Evolutionary conservation across 176 grass and related monocot species (phyloP).

Genomic region (Metroxylon sagu): DNA sequence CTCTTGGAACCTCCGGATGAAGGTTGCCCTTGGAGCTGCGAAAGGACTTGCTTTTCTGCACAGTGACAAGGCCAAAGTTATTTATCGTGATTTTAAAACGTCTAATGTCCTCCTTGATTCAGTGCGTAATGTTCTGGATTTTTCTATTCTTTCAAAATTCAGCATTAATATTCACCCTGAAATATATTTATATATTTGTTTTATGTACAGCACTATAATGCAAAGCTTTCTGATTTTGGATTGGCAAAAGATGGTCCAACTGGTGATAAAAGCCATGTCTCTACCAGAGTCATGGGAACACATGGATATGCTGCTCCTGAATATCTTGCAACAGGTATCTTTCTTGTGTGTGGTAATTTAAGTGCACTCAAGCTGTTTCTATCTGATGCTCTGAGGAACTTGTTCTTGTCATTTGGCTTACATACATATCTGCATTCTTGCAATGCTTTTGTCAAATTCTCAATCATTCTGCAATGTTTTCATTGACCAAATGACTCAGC

Average conservation of each 20-base stretch:
- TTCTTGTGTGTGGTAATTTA: too few species aligned
- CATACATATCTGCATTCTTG: too few species aligned
- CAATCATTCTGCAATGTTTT: too few species aligned
- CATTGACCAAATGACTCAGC: too few species aligned
- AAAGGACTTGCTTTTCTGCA: conserved; percentile 89
- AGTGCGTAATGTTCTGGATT: conserved; percentile 15
- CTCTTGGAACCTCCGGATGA: conserved; percentile 81
- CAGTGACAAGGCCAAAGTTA: conserved; percentile 73
- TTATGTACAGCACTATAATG: conserved; percentile 48
- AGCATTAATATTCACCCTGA: not conserved
- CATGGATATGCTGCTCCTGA: conserved; percentile 79
- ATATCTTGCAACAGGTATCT: conserved; percentile 68
- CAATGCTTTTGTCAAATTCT: too few species aligned
- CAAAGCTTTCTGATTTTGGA: conserved; percentile 79
- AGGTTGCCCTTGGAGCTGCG: conserved; percentile 67
- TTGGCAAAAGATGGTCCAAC: conserved; percentile 81
- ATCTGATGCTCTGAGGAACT: too few species aligned
- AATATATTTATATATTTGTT: not conserved
- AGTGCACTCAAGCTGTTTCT: too few species aligned
- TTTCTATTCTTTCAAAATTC: not conserved
- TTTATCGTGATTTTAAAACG: conserved; percentile 83
- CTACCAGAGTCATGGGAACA: conserved; percentile 87
- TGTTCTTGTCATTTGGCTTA: too few species aligned
- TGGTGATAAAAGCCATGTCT: conserved; percentile 77
- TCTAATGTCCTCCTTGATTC: conserved; percentile 79